Base-by-base conservation (phyloP, 2,329 filamentous ascomycete species). In the Diaporthe caulivora region DNA sequence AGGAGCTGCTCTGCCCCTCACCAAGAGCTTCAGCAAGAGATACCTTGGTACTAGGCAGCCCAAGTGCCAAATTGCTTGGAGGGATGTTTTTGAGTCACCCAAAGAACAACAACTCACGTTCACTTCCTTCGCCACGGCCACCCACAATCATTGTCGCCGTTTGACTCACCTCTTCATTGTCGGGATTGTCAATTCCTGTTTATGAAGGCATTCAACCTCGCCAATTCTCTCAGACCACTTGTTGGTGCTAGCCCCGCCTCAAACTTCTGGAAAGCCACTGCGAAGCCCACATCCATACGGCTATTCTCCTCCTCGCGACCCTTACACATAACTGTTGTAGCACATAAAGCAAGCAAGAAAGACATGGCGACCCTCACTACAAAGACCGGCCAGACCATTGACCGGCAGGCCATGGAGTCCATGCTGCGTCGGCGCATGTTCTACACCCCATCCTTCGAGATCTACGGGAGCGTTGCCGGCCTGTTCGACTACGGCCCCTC, bases 381-480 rank as follows among this genome's bases (percentile, higher is more conserved):
- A 74, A 91, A 95, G 81, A 95, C 93, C 85, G 97, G 96, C 79
- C 92, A 98, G 87, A 92, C 94, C 84, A 92, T 99, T 79, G 95
- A 98, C 84, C 92, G 95, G 80, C 86, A 89, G 74, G 87, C 90
- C 72, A 91, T 98, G 80, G 97, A 98, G 81, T 93, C 92, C 75
- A 90, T 98, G 80, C 92, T 98, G 79, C 92, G 93, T 78, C 93
- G 95, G 77, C 93, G 95, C 83, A 88, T 96, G 86, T 98, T 98
- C 88, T 97, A 97, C 86, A 98, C 95, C 76, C 95, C 95, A 70
- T 92, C 95, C 71, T 98, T 98, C 84, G 97, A 98, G 84, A 96
- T 97, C 80, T 98, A 98, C 82, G 94, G 94, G 78, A 95, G 95
- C 80, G 93, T 97, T 73, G 92, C 92, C 77, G 95, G 95, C 80